Evolutionary conservation across 1,284 basidiomycete species (phyloP), one percentile per base, ranked within the genome.

Genomic region (Volvariella volvacea): DNA sequence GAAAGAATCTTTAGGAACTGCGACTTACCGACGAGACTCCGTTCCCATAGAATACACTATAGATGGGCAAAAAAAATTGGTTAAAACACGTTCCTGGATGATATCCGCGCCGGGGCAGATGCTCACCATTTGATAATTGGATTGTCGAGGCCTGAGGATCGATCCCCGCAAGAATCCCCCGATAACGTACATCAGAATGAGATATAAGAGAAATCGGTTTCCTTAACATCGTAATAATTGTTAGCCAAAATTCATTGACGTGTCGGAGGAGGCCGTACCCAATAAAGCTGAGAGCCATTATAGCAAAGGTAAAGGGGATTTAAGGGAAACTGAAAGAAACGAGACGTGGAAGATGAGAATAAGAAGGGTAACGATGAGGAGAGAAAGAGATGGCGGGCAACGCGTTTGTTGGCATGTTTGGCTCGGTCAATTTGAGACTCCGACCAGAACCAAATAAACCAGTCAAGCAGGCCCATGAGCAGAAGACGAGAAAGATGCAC

Each of bases 201-300:
- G 90, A 92, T 59, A 90, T 86, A 59, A 93, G 80, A 52, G 87
- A 89, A 53, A 93, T 92, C n/a, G 83, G 76, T 73, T 88, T 88
- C 62, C 86, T 88, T 63, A n/a, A 39, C 31, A 16, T 42, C 6
- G n/a, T n/a, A n/a, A n/a, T n/a, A n/a, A 33, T 46, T 41, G 20
- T 2, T 46, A 39, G 52, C 41, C 47, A 58, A 28, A 17, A 16
- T 21, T 21, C 12, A 41, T 7, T 9, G 20, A 6, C 6, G n/a
- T 8, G 7, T 37, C 25, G 17, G 51, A 9, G 20, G 16, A 8
- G 30, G 10, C 56, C 67, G 32, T 48, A 83, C 83, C 82, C 83
- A 55, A 85, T 85, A 58, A 83, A 85, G 64, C 78, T 83, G 49
- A 74, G 71, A 51, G 83, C 81, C 83, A 85, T 36, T 85, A 28